Evolutionary conservation across 1,284 basidiomycete genomes (phyloP), one percentile per base, ranked within the genome.

Genomic region (Cerioporus squamosus): DNA sequence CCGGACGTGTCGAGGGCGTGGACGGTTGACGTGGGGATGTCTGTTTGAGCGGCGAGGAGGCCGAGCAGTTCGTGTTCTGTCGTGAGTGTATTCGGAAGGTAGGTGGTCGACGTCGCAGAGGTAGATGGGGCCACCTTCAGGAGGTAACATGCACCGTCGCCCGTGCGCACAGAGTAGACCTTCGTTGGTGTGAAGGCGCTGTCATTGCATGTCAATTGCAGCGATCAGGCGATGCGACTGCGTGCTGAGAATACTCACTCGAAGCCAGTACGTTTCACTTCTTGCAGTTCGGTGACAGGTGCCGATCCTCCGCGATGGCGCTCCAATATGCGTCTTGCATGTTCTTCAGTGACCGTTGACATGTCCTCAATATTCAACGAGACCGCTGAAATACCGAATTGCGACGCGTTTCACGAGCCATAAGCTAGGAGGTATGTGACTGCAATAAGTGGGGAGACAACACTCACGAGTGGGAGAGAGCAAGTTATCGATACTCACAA

Each of bases 61-160:
- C 60, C 59, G 15, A 70, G 62, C 17, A 76, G 64, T 0, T 60
- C 52, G 52, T 72, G 63, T 51, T 75, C 72, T 7, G 59, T 56
- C 12, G 49, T 53, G 24, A 76, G 67, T 3, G 66, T 63, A 58
- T 74, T 74, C 17, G 72, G 68, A 0, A 57, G 50, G 50, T 70
- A 69, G 2, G 53, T 22, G 1, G 31, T 45, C 24, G 62, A 48
- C 1, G 60, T 46, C 1, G 47, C 4, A 2, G 60, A 42, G 4
- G 55, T 20, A 1, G 61, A 9, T 7, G 60, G 38, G 15, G 68
- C 54, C 10, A 67, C 58, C 44, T 69, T 68, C 48, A 74, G 60
- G 6, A 68, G 59, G 60, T 68, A 69, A 0, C 57, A 44, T 0
- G 55, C 51, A 8, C 59, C 65, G 43, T 69, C 63, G n/a, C 57